A percentile compares a stretch with the other conserved stretches of the same genome.
Evolutionary conservation across 148 eudicot genomes (phyloP).

Genomic region (Rhododendron ovatum): DNA sequence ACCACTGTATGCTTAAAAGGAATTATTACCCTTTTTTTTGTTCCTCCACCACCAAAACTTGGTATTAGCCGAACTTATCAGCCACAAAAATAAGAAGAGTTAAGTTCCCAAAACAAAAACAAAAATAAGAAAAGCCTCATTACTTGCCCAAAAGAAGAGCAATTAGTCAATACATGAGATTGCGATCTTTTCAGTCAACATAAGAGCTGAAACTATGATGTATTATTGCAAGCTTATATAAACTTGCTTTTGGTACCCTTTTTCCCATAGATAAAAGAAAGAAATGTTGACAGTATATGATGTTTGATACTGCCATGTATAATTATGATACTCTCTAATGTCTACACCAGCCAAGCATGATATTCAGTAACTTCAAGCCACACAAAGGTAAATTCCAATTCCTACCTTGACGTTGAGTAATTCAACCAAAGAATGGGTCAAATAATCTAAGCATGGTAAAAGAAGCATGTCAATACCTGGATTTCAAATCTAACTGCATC

Average conservation of each 20-base stretch:
- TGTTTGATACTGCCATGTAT: no score
- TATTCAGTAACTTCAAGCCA: not conserved
- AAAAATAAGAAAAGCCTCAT: not conserved
- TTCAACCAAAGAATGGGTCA: not conserved
- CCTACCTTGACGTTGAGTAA: not conserved
- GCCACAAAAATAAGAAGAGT: not conserved
- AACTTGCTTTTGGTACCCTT: not conserved
- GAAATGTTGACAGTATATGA: not conserved
- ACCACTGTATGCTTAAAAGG: not conserved
- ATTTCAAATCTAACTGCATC: slow-evolving; percentile 20
- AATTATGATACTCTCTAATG: no score
- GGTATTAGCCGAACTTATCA: not conserved
- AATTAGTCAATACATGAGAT: not conserved
- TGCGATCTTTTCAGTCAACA: no score
- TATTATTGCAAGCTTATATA: not conserved
- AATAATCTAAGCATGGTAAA: not conserved
- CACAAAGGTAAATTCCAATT: not conserved
- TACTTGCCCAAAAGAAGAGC: not conserved
- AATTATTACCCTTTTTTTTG: no score
- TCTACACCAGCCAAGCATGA: no score
- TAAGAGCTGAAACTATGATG: not conserved
- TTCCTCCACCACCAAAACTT: not conserved
- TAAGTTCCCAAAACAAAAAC: no score
- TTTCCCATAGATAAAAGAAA: not conserved
- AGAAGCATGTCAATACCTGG: slow-evolving; percentile 11